Base-by-base conservation (phyloP, 2,329 filamentous ascomycete genomes). In the Metarhizium brunneum region DNA sequence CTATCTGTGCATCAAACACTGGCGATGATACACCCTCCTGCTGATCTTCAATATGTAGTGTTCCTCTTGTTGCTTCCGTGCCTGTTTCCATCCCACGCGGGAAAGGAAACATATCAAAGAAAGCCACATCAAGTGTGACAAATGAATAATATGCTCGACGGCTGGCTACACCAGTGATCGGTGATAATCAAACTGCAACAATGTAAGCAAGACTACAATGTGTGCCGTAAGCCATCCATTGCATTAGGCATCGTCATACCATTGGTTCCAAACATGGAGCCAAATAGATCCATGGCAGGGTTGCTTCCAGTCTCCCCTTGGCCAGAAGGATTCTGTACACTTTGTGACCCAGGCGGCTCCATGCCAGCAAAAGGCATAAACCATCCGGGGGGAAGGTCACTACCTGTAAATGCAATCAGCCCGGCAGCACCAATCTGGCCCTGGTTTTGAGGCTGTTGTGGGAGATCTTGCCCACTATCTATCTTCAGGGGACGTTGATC, bases 351-450 rank as follows among this genome's bases (percentile, higher is more conserved):
- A 56, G 88, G 84, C 20, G 90, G 88, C 57, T 94, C 88, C 71
- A 95, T 84, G 66, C 95, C 95, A 71, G 96, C 95, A 71, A 96
- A 95, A 1, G 92, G 90, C 76, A 95, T 85, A 69, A 95, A 95
- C 89, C 92, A 97, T 5, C 88, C 89, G 53, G 85, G 86, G 52
- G 75, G 79, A 2, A 78, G 73, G 58, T 83, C 80, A 40, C 71
- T 71, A 4, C 66, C 67, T 50, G 54, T 58, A 50, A 68, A 65
- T 43, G 58, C 61, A 36, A 60, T 58, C 50, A 66, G 55, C 25
- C 56, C 60, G 42, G 62, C 61, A 8, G 56, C 53, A 20, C 61
- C 52, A 43, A 61, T 57, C 11, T 59, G 54, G n/a, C 50, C 62
- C 53, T 65, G 57, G 29, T 62, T 50, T 6, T 53, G 56, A 13